Percentiles rank a stretch among this genome's conserved stretches.
phyloP scores from a whole-genome alignment of 352 stramenopile species.

The Globisporangium solare region DNA sequence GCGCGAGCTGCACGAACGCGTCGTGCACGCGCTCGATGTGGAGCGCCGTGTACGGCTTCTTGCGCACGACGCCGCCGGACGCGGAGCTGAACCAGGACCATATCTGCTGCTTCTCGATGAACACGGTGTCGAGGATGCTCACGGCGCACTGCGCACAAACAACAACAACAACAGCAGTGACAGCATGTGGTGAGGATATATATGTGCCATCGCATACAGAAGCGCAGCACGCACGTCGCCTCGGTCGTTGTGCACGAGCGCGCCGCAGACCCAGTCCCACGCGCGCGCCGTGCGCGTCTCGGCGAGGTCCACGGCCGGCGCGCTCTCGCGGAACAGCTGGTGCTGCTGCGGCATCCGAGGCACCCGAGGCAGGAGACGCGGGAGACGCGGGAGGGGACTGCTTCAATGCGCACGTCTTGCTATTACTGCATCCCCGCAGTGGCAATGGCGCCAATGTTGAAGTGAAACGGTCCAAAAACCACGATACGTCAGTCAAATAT shows the following conservation, averaged over 20 bases:
- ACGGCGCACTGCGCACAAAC: slow-evolving; percentile 30
- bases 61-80: slow-evolving; percentile 44
- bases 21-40: slow-evolving; percentile 34
- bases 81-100: slow-evolving; percentile 74
- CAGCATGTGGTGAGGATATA: too few species aligned
- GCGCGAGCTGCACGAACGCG: slow-evolving; percentile 29
- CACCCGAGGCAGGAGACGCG: too few species aligned
- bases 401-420: too few species aligned
- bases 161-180: too few species aligned
- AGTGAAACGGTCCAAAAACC: neutral
- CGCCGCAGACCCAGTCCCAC: slow-evolving; percentile 69
- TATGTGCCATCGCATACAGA: too few species aligned
- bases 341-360: slow-evolving; percentile 12
- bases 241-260: slow-evolving; percentile 57
- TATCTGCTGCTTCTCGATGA: slow-evolving; percentile 73
- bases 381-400: too few species aligned
- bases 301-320: slow-evolving; percentile 46
- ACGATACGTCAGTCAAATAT: too few species aligned
- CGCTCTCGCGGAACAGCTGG: slow-evolving; percentile 55
- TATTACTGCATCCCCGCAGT: too few species aligned
- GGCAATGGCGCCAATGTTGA: neutral
- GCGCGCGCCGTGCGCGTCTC: slow-evolving; percentile 40
- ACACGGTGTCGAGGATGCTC: slow-evolving; percentile 62
- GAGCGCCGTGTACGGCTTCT: slow-evolving; percentile 53
- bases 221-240: slow-evolving; percentile 25